A percentile compares a stretch with the other conserved stretches of the same genome.
Evolutionary conservation across 225 moss, liverwort and hornwort genomes (phyloP).

Genomic region (Antitrichia curtipendula): DNA sequence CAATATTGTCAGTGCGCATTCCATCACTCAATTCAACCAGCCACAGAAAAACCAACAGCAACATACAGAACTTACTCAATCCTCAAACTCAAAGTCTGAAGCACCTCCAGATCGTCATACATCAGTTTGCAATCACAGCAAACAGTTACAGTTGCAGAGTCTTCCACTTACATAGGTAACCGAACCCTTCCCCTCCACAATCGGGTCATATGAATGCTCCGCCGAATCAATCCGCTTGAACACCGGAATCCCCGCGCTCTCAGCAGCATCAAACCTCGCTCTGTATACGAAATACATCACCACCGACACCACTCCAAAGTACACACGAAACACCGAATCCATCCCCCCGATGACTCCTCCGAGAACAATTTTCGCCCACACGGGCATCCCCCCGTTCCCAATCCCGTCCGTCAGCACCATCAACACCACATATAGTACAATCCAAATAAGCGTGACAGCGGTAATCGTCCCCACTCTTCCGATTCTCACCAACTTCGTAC

Average conservation of each 20-base stretch:
- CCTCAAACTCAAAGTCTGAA: neutral
- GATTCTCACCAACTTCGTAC: neutral
- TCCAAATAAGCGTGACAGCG: fast-evolving
- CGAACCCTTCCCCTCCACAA: neutral
- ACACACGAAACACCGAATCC: neutral
- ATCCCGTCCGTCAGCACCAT: fast-evolving
- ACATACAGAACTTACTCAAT: no score
- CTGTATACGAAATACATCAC: constrained; percentile 5
- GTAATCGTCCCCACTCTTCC: neutral
- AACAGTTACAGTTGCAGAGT: neutral
- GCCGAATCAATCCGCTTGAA: neutral
- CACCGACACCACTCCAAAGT: neutral
- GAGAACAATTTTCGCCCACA: neutral
- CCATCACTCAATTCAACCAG: no score
- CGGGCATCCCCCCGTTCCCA: neutral
- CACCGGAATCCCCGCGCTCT: neutral
- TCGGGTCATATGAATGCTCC: neutral
- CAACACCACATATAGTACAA: fast-evolving
- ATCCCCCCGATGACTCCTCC: neutral
- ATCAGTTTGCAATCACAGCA: no score
- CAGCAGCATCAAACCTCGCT: neutral
- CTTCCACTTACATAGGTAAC: neutral
- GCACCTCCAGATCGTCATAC: neutral
- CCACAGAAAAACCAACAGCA: no score
- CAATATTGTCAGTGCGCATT: no score